These are phyloP conservation scores for Lanmaoa pseudosensibilis DNA, from an alignment of 768 basidiomycete genomes.

Conservation along the genomic window DNA sequence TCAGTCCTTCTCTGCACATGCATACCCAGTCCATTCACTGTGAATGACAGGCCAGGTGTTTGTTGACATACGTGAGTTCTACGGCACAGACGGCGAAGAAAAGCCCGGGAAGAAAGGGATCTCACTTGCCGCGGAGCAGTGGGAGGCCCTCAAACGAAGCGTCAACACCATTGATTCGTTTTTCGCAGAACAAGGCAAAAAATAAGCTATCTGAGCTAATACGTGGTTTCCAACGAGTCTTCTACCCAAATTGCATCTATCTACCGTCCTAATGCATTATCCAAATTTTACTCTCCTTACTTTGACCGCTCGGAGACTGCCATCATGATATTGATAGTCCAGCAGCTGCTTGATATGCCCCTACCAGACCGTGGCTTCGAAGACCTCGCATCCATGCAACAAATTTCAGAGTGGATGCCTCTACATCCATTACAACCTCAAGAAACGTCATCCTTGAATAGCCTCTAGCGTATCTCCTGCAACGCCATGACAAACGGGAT, in stretches of 20 bases:
- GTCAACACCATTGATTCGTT: slow-evolving; percentile 51
- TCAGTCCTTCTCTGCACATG: slow-evolving; percentile 7
- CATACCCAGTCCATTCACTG: slow-evolving; percentile 31
- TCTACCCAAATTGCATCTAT: neutral
- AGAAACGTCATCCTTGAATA: slow-evolving; percentile 51
- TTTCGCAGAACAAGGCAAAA: slow-evolving; percentile 35
- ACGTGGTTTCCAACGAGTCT: neutral
- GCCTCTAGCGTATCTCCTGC: slow-evolving; percentile 59
- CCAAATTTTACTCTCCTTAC: neutral
- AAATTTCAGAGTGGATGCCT: slow-evolving; percentile 54
- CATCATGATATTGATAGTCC: slow-evolving; percentile 46
- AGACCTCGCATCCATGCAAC: slow-evolving; percentile 69
- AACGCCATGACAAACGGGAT: slow-evolving; percentile 4
- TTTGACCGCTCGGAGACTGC: neutral
- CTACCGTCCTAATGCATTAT: slow-evolving; percentile 1
- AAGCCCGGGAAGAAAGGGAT: slow-evolving; percentile 86
- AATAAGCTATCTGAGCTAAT: neutral
- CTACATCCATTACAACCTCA: slow-evolving; percentile 64
- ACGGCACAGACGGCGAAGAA: slow-evolving; percentile 53
- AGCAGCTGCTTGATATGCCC: slow-evolving; percentile 71
- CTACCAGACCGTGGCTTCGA: slow-evolving; percentile 54
- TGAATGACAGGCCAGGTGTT: slow-evolving; percentile 43
- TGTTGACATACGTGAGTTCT: slow-evolving; percentile 78
- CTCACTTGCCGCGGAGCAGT: slow-evolving; percentile 64
- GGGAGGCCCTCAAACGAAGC: slow-evolving; percentile 53